Evolutionary conservation across 2,329 filamentous ascomycete genomes (phyloP), one percentile per base, ranked within the genome.

Genomic region (Podosphaera fusca): DNA sequence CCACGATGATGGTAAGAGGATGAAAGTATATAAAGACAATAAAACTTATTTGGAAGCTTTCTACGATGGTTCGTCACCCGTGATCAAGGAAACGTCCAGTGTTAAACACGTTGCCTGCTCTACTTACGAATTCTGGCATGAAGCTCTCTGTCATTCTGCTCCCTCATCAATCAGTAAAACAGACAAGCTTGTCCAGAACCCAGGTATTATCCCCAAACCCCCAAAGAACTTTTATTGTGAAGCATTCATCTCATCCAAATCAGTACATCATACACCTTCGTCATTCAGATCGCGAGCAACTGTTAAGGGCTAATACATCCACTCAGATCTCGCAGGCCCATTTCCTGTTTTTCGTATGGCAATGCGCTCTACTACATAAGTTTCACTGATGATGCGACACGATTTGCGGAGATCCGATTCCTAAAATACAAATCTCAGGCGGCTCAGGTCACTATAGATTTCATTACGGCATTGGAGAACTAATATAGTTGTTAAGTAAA

Each of bases 211-310:
- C 4, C 52, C 52, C 30, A 30, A 42, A 42, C 30, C 2, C 7
- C 52, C 52, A 10, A 42, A 55, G 31, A 30, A 55, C 35, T 45
- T 55, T 55, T 3, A 55, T n/a, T 55, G 52, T 55, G 52, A 55
- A 42, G 9, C n/a, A 9, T 55, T 36, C 49, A 34, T 9, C 9
- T 14, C 33, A 14, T 51, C 49, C 30, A 51, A 51, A 33, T 51
- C 49, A 8, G 10, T 34, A 31, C 49, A 51, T 51, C n/a, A 14
- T 33, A 33, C 30, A 3, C 49, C 49, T 12, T 6, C 10, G 10
- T 14, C 49, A 33, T 33, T 8, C 21, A 33, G n/a, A 6, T 12
- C 29, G 6, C 49, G 49, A 31, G 49, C 49, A 51, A 31, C n/a
- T 9, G 30, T 31, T 31, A 51, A 51, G n/a, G 49, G 49, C 10